Percentiles rank a stretch among this genome's conserved stretches.
phyloP scores from a whole-genome alignment of 2,329 filamentous ascomycete species.

The Penicillium sp. region DNA sequence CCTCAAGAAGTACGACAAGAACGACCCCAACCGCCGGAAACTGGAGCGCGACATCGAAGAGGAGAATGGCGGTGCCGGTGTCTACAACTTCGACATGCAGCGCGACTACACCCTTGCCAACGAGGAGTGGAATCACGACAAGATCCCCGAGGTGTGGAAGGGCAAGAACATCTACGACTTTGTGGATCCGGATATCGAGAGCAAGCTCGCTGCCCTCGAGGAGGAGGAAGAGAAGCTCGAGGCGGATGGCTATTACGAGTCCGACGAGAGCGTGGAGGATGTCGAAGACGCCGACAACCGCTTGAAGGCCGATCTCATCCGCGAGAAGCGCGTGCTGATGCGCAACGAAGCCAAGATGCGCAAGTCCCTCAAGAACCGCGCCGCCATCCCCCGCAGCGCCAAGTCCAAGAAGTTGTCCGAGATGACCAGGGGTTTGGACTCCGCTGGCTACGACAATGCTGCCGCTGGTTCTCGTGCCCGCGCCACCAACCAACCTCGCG shows the following conservation, averaged over 20 bases:
- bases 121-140: conserved; percentile 93
- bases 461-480: conserved; percentile 72
- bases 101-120: conserved; percentile 85
- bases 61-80: conserved; percentile 90
- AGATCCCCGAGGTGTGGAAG: conserved; percentile 88
- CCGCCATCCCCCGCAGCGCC: conserved; percentile 81
- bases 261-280: conserved; percentile 77
- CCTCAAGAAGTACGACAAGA: conserved; percentile 85
- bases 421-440: conserved; percentile 81
- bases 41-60: conserved; percentile 86
- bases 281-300: conserved; percentile 83
- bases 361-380: conserved; percentile 96
- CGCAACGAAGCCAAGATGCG: conserved; percentile 93
- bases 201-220: conserved; percentile 86
- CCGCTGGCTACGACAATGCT: conserved; percentile 79
- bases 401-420: conserved; percentile 80
- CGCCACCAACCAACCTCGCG: conserved; percentile 52
- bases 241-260: conserved; percentile 90
- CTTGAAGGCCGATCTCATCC: conserved; percentile 91
- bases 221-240: conserved; percentile 93
- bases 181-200: conserved; percentile 93
- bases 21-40: conserved; percentile 75
- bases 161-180: conserved; percentile 98
- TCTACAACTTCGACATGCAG: conserved; percentile 91
- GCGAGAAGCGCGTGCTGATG: conserved; percentile 89